Conservation (phyloP, 148 eudicot genomes). For the Cornus kousa region DNA sequence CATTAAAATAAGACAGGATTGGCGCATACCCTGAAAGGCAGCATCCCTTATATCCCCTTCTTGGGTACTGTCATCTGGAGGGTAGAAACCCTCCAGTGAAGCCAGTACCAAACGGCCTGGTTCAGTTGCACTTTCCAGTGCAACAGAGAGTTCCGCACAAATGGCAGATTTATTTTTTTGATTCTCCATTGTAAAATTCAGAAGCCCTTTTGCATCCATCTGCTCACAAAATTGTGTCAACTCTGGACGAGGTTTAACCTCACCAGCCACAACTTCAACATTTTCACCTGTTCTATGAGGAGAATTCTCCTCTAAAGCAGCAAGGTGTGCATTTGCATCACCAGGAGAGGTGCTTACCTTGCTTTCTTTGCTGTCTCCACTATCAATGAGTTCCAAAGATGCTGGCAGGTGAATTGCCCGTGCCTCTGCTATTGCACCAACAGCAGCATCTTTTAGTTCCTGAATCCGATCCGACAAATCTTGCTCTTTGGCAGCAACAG, state of each 20-base stretch:
- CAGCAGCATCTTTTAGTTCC: constrained; percentile 69
- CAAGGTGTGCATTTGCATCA: constrained; percentile 37
- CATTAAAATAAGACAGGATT: constrained; percentile 45
- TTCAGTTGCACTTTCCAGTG: constrained; percentile 50
- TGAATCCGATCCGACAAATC: constrained; percentile 51
- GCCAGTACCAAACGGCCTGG: constrained; percentile 59
- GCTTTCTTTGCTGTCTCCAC: constrained; percentile 27
- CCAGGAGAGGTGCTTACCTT: constrained; percentile 56
- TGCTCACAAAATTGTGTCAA: constrained; percentile 57
- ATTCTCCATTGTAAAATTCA: constrained; percentile 45
- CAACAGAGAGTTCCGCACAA: constrained; percentile 44
- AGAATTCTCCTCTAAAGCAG: constrained; percentile 34
- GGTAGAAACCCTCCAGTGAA: constrained; percentile 60
- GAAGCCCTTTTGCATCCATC: constrained; percentile 67
- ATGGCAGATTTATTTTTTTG: constrained; percentile 30
- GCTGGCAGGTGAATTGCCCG: constrained; percentile 28
- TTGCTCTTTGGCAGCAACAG: constrained; percentile 55
- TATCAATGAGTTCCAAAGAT: constrained; percentile 20
- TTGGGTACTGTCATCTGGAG: constrained; percentile 36
- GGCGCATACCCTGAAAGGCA: constrained; percentile 53
- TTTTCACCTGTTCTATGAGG: constrained; percentile 34
- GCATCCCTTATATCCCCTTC: constrained; percentile 29
- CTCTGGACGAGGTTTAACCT: constrained; percentile 54
- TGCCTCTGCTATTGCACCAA: constrained; percentile 50
- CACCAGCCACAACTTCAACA: constrained; percentile 29